phyloP scores from a whole-genome alignment of 208 protist species.

The Trypanosoma cruzi region DNA sequence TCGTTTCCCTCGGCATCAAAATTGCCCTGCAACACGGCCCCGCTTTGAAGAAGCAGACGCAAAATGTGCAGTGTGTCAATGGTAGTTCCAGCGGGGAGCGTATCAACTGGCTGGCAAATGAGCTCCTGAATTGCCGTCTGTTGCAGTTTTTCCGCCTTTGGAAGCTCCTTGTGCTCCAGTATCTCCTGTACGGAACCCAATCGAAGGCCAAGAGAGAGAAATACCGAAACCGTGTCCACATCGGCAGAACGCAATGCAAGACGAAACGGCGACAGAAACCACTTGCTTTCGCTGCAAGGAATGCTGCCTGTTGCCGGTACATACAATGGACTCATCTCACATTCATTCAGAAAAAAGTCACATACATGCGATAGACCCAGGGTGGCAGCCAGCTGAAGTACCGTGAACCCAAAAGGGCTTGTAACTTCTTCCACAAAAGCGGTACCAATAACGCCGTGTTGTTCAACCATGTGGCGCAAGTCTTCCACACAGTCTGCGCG shows the following conservation, averaged over 20 bases:
- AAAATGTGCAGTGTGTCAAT: conserved; percentile 10
- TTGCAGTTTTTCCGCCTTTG: conserved; percentile 47
- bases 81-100: not conserved
- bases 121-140: conserved; percentile 70
- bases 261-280: conserved; percentile 51
- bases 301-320: conserved; percentile 11
- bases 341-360: conserved; percentile 49
- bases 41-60: conserved; percentile 45
- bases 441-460: conserved; percentile 9
- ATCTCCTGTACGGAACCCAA: not conserved
- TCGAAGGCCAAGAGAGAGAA: conserved; percentile 5
- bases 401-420: conserved; percentile 65
- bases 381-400: conserved; percentile 65
- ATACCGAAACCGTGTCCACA: conserved; percentile 19
- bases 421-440: conserved; percentile 52
- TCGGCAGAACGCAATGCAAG: conserved; percentile 46
- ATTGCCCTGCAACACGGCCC: conserved; percentile 56
- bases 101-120: conserved; percentile 28
- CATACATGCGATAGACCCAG: conserved; percentile 53
- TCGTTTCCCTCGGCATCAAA: conserved; percentile 67
- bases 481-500: conserved; percentile 21
- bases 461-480: conserved; percentile 25
- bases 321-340: conserved; percentile 63
- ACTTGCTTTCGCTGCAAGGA: conserved; percentile 27
- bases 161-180: conserved; percentile 64